Percentiles rank a stretch among this genome's conserved stretches.
These are phyloP conservation scores for Chalciporus sphaerocephalus DNA, from an alignment of 768 basidiomycete species.

Conservation along the genomic window DNA sequence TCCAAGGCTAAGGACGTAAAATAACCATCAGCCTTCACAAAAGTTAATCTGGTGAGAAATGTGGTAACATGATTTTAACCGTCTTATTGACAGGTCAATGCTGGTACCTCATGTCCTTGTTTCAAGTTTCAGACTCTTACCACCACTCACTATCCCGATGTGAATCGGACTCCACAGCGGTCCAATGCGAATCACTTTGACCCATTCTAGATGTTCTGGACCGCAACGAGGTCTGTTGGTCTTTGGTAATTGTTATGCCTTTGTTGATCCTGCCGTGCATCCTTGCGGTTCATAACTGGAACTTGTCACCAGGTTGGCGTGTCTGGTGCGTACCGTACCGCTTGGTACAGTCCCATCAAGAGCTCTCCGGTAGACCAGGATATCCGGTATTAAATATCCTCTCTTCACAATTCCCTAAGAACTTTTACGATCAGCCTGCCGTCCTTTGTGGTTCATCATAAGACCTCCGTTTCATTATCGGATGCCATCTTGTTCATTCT, in stretches of 20 bases:
- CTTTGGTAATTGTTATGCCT: not conserved
- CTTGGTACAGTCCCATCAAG: not conserved
- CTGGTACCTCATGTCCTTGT: not conserved
- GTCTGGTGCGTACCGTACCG: not conserved
- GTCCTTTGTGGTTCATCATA: not conserved
- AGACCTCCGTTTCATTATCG: not conserved
- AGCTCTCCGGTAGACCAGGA: not conserved
- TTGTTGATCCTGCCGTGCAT: conserved; percentile 3
- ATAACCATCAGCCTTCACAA: not conserved
- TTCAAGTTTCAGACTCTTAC: conserved; percentile 4
- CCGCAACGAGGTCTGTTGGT: conserved; percentile 1
- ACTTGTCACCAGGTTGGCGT: not conserved
- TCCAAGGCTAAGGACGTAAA: conserved; percentile 19
- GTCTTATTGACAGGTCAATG: conserved; percentile 4
- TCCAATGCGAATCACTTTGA: not conserved
- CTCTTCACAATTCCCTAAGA: not conserved
- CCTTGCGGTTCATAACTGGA: conserved; percentile 13
- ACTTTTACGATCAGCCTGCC: not conserved
- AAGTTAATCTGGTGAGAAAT: conserved; percentile 5
- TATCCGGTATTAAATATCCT: not conserved
- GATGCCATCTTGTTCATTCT: not conserved
- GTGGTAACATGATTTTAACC: not conserved
- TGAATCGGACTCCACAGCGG: not conserved
- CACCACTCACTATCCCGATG: not conserved
- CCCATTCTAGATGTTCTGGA: conserved; percentile 1